Percentiles rank a stretch among this genome's conserved stretches.
Evolutionary conservation across 139 green algal species (phyloP).

Genomic region (Picochlorum sp.): DNA sequence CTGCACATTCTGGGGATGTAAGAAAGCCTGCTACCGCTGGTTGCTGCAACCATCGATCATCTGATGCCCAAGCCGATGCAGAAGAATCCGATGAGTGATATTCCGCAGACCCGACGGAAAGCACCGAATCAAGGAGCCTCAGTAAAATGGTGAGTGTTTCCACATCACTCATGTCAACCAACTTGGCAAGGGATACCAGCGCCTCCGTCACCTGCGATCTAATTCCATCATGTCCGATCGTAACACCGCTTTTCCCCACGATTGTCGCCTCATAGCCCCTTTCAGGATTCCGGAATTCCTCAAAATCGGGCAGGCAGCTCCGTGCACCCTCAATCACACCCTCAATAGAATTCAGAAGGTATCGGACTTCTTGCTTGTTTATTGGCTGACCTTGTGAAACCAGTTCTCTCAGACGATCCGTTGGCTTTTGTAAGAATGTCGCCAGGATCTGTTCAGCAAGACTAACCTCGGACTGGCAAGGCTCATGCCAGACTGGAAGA

Average conservation of each 20-base stretch:
- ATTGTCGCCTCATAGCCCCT: neutral
- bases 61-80: conserved; percentile 25
- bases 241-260: neutral
- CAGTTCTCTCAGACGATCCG: conserved; percentile 8
- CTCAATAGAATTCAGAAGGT: conserved; percentile 33
- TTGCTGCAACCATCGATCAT: conserved; percentile 37
- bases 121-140: neutral
- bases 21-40: conserved; percentile 30
- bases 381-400: neutral
- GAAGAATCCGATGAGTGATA: conserved; percentile 4
- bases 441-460: conserved; percentile 6
- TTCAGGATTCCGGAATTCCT: neutral
- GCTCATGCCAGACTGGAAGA: conserved; percentile 13
- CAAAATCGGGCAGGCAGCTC: conserved; percentile 30
- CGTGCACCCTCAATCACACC: conserved; percentile 24
- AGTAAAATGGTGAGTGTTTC: conserved; percentile 2
- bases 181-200: neutral
- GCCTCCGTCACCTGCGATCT: neutral
- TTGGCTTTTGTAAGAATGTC: conserved; percentile 3
- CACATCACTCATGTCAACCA: neutral
- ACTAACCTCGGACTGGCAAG: conserved; percentile 13
- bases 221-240: neutral
- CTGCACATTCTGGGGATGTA: neutral
- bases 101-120: conserved; percentile 1
- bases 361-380: conserved; percentile 10